Evolutionary conservation across 768 basidiomycete genomes (phyloP).

Genomic region (Mycena rebaudengoi): DNA sequence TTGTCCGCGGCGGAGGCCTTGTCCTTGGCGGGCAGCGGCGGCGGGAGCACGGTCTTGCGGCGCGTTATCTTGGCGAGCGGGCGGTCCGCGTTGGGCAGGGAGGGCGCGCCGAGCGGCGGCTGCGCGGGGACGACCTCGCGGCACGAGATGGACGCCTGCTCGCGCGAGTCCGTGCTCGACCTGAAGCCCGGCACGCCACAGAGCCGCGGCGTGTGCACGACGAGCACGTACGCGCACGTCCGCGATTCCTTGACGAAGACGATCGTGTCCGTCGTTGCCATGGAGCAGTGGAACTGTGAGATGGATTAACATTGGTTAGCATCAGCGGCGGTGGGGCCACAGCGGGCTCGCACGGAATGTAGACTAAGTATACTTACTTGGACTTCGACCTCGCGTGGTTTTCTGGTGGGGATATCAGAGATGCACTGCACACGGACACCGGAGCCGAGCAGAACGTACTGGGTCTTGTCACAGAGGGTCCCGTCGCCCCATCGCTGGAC

Average conservation of each 20-base stretch:
- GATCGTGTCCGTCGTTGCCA: constrained; percentile 92
- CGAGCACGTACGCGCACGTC: constrained; percentile 93
- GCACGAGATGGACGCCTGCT: constrained; percentile 79
- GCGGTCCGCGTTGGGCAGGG: constrained; percentile 60
- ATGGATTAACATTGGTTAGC: too few species aligned
- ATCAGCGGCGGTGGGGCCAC: constrained; percentile 15
- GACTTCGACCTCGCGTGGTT: constrained; percentile 90
- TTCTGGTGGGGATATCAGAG: constrained; percentile 27
- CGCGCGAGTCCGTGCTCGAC: constrained; percentile 70
- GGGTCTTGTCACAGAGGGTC: constrained; percentile 93
- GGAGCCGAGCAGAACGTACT: constrained; percentile 33
- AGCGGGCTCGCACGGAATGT: constrained; percentile 1
- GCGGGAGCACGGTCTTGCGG: constrained; percentile 58
- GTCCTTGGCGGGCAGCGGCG: constrained; percentile 37
- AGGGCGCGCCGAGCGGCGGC: constrained; percentile 36
- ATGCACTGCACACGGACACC: neutral
- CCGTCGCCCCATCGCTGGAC: constrained; percentile 93
- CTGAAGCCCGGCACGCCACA: constrained; percentile 95
- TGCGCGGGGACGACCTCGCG: constrained; percentile 71
- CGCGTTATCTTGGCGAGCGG: constrained; percentile 63
- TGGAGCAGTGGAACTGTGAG: constrained; percentile 93
- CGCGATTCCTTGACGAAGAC: constrained; percentile 92
- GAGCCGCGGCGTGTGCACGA: constrained; percentile 93
- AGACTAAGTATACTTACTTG: constrained; percentile 64
- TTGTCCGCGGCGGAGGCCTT: constrained; percentile 24